Evolutionary conservation across 2,329 filamentous ascomycete genomes (phyloP).

Genomic region (Aspergillus ibericus): DNA sequence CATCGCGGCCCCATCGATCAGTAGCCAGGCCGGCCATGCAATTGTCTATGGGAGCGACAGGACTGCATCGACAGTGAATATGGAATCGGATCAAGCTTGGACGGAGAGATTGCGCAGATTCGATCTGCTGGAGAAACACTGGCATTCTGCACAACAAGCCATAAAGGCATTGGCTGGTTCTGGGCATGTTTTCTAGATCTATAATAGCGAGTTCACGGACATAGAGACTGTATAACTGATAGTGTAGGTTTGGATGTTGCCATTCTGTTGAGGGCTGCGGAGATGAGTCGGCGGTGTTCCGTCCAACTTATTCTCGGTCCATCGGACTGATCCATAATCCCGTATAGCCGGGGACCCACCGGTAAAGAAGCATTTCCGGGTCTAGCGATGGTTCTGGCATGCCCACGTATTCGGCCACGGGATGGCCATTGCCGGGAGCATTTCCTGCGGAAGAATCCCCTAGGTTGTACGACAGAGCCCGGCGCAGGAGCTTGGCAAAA

Average conservation of each 20-base stretch:
- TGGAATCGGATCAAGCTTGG: background rate
- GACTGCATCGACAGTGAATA: background rate
- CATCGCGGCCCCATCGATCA: background rate
- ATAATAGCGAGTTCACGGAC: background rate
- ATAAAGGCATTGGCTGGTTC: background rate
- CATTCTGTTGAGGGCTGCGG: background rate
- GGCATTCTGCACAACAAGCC: background rate
- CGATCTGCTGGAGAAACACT: background rate
- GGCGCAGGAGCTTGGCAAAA: background rate
- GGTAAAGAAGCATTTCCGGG: slow-evolving; percentile 4
- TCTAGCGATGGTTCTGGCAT: background rate
- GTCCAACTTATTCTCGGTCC: background rate
- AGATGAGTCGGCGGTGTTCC: background rate
- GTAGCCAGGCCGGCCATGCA: background rate
- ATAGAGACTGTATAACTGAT: background rate
- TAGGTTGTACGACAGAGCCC: background rate
- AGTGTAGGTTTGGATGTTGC: background rate
- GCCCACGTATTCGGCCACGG: background rate
- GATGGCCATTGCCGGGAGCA: background rate
- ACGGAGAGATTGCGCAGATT: background rate
- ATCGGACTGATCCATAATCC: background rate
- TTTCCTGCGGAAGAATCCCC: background rate
- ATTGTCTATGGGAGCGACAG: background rate
- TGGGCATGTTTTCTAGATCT: background rate
- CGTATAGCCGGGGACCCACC: background rate